These are phyloP conservation scores for Neopestalotiopsis sp. DNA, from an alignment of 2,329 filamentous ascomycete genomes.

Conservation along the genomic window DNA sequence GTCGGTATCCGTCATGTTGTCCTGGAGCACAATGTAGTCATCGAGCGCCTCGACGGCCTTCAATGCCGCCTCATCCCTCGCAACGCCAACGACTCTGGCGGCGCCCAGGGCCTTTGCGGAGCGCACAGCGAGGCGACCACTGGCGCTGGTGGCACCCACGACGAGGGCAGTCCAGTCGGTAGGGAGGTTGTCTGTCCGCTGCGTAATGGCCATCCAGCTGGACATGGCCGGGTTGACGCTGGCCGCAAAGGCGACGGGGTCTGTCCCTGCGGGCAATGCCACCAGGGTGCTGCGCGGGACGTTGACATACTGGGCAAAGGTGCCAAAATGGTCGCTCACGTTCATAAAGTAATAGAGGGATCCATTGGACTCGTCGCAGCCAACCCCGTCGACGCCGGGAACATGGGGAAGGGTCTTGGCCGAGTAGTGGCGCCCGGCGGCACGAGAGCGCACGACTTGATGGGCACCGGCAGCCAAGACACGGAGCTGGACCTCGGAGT, in stretches of 20 bases:
- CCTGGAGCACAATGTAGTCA: conserved; percentile 48
- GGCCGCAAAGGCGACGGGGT: conserved; percentile 56
- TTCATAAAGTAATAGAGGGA: conserved; percentile 56
- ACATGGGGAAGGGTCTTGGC: conserved; percentile 54
- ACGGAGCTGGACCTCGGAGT: conserved; percentile 52
- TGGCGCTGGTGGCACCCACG: conserved; percentile 58
- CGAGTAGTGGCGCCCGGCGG: conserved; percentile 60
- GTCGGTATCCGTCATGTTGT: conserved; percentile 48
- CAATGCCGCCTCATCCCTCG: conserved; percentile 50
- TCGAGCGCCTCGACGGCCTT: conserved; percentile 49
- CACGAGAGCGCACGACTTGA: conserved; percentile 58
- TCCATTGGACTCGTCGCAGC: conserved; percentile 48
- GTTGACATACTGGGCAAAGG: conserved; percentile 55
- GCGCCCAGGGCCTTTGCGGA: conserved; percentile 56
- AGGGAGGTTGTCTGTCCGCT: conserved; percentile 46
- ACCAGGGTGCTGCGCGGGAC: conserved; percentile 41
- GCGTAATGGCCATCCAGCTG: conserved; percentile 62
- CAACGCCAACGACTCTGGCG: conserved; percentile 55
- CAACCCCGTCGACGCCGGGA: conserved; percentile 60
- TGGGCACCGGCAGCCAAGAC: conserved; percentile 59
- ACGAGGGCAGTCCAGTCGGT: conserved; percentile 54
- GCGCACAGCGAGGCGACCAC: conserved; percentile 55
- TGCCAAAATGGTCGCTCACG: conserved; percentile 43
- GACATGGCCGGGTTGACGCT: conserved; percentile 61
- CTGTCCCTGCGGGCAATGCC: conserved; percentile 49